Base-by-base conservation (phyloP, 2,329 filamentous ascomycete species). In the Diplodia seriata region DNA sequence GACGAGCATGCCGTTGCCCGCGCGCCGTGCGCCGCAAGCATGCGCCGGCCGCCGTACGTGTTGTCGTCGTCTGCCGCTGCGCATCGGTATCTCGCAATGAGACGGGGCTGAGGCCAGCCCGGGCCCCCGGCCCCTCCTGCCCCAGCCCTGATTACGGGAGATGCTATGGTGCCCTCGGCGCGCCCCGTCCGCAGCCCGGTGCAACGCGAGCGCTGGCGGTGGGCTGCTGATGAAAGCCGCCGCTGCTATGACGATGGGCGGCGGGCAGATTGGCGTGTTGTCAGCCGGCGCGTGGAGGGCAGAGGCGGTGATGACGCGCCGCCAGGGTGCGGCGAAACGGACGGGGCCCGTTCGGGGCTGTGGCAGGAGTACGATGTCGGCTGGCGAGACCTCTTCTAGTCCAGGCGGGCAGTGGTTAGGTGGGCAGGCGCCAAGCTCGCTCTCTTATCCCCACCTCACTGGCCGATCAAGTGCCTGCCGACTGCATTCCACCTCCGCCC, bases 71-170 rank as follows among this genome's bases (percentile, higher is more conserved):
- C 8, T 12, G 33, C 9, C 23, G 15, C 26, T 15, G n/a, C 29
- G 43, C 38, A 63, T 51, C 59, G 26, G 43, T 33, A 51, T 50
- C 38, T 47, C 59, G 38, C 29, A n/a, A 11, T 15, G 53, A 29
- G 50, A 31, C 20, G 31, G 51, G 56, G 56, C 56, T 29, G 36
- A 29, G 56, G 57, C 55, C 55, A 59, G 4, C 57, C 29, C 5
- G 15, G 40, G 59, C 47, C 59, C 31, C 47, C 59, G n/a, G 29
- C 31, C 57, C 4, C 12, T 15, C 56, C 20, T 40, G 26, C 53
- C 53, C 53, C 53, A 38, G 53, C 53, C n/a, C 56, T 63, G 59
- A 63, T 63, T 63, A 63, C 59, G 59, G 59, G 47, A 63, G 59
- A 51, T 63, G 59, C 47, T 63, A 38, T 43, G 59, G 2, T 63